Evolutionary conservation across 768 basidiomycete species (phyloP).

Genomic region (Rhizopogon vinicolor): DNA sequence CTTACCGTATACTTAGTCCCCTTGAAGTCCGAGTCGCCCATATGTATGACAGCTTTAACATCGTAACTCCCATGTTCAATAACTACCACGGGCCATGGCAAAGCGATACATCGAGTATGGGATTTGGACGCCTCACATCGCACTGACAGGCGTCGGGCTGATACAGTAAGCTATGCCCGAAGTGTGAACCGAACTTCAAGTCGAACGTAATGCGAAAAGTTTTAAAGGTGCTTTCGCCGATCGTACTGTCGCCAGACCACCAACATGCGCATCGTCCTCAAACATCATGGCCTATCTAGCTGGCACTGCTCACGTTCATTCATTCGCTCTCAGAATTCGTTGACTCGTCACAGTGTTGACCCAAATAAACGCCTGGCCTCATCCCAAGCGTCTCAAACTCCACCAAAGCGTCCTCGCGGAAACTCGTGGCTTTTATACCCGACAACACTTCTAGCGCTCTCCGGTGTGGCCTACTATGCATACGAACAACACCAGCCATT

Average conservation of each 20-base stretch:
- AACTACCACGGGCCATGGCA: too few species aligned
- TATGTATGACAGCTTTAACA: too few species aligned
- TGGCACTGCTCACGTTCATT: neutral
- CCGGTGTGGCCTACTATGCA: slow-evolving; percentile 34
- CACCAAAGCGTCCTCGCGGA: slow-evolving; percentile 4
- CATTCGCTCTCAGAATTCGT: neutral
- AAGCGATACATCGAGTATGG: too few species aligned
- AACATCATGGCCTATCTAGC: neutral
- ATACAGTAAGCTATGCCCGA: neutral
- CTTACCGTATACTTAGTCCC: too few species aligned
- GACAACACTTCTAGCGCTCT: slow-evolving; percentile 18
- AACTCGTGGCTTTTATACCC: slow-evolving; percentile 24
- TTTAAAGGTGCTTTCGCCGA: neutral
- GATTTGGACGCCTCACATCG: neutral
- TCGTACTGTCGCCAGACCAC: neutral
- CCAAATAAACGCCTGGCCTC: neutral
- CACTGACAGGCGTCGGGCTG: neutral
- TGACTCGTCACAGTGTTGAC: neutral
- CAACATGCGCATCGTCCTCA: neutral
- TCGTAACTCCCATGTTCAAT: too few species aligned
- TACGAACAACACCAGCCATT: slow-evolving; percentile 73
- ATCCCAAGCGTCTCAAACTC: neutral
- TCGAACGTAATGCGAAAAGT: neutral
- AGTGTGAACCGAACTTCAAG: neutral
- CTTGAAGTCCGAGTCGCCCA: too few species aligned